phyloP scores from a whole-genome alignment of 1,284 basidiomycete genomes.

The Sporisorium sorghi region DNA sequence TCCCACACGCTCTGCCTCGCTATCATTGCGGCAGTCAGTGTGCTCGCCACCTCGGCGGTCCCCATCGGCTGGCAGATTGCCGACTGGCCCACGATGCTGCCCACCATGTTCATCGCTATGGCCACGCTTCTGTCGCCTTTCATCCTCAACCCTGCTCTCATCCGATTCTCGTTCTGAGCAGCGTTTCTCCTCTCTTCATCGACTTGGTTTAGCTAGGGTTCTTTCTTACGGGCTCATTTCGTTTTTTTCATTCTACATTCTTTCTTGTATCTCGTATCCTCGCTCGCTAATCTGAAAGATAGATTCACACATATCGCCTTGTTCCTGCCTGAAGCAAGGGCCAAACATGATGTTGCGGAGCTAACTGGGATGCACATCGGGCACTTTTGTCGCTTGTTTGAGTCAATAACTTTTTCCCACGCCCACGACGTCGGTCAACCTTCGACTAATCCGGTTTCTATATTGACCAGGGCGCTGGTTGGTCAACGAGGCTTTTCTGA shows the following conservation, averaged over 20 bases:
- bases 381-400: too few species aligned
- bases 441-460: too few species aligned
- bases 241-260: background rate
- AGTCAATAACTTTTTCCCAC: too few species aligned
- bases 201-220: background rate
- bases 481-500: too few species aligned
- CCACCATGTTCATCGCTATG: slow-evolving; percentile 22
- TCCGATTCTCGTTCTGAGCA: slow-evolving; percentile 32
- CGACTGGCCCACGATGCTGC: slow-evolving; percentile 32
- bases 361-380: too few species aligned
- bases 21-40: slow-evolving; percentile 20
- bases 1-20: slow-evolving; percentile 23
- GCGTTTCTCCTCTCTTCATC: background rate
- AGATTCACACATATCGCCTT: background rate
- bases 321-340: background rate
- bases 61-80: slow-evolving; percentile 30
- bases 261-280: slow-evolving; percentile 2
- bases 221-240: slow-evolving; percentile 1
- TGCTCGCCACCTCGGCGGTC: slow-evolving; percentile 20
- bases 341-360: background rate
- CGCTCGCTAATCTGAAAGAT: slow-evolving; percentile 4
- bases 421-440: too few species aligned
- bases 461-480: too few species aligned
- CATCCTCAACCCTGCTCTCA: slow-evolving; percentile 27
- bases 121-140: slow-evolving; percentile 27